These are phyloP conservation scores for Verticillium zaregamsianum DNA, from an alignment of 2,329 filamentous ascomycete genomes.

Conservation along the genomic window DNA sequence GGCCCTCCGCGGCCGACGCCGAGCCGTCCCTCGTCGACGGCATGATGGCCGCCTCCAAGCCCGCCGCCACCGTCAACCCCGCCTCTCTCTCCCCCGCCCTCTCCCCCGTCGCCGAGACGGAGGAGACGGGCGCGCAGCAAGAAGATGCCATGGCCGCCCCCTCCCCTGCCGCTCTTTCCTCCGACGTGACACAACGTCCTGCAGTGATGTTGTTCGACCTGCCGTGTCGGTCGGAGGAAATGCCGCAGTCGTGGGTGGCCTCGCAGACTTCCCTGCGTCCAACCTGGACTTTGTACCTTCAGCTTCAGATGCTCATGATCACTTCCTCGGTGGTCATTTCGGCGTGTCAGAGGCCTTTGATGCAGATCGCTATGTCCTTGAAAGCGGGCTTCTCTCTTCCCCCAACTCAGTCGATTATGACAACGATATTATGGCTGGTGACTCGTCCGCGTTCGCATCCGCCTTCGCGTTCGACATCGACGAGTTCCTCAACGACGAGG, in stretches of 20 bases:
- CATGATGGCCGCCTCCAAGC: constrained; percentile 34
- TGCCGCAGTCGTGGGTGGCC: constrained; percentile 40
- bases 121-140: constrained; percentile 23
- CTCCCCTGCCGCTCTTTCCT: constrained; percentile 31
- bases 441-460: constrained; percentile 43
- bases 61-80: constrained; percentile 53
- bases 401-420: constrained; percentile 63
- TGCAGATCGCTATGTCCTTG: constrained; percentile 72
- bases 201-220: constrained; percentile 99
- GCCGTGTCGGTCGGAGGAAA: constrained; percentile 93
- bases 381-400: constrained; percentile 72
- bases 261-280: constrained; percentile 37
- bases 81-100: constrained; percentile 57
- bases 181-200: constrained; percentile 99
- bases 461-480: constrained; percentile 45
- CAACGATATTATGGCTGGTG: constrained; percentile 63
- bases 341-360: constrained; percentile 63
- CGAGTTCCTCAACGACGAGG: constrained; percentile 53
- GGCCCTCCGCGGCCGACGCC: constrained; percentile 18
- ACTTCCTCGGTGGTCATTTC: constrained; percentile 68
- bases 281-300: constrained; percentile 41
- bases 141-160: constrained; percentile 18
- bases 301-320: constrained; percentile 57
- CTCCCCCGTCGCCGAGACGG: constrained; percentile 44
- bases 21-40: constrained; percentile 36